Conservation (phyloP, 73 alveolate species). For the Durusdinium trenchii region DNA sequence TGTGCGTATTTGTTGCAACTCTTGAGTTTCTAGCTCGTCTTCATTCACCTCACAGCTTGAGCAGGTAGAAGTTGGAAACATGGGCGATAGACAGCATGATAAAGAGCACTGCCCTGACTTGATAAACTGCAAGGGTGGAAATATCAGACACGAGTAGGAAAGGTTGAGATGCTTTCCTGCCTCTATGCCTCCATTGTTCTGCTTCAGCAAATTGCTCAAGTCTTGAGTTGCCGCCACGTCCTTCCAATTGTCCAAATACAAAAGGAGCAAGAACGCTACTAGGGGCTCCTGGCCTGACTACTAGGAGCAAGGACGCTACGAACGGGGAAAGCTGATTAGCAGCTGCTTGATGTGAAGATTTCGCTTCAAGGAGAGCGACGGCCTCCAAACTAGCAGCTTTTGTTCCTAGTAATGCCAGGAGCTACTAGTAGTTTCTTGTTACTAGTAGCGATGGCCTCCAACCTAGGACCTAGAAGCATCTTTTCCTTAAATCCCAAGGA, state of each 20-base stretch:
- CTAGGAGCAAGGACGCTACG: too few relatives aligned
- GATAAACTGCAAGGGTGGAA: too few relatives aligned
- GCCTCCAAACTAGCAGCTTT: too few relatives aligned
- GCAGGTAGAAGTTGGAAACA: neutral
- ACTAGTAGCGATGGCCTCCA: too few relatives aligned
- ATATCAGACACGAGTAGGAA: neutral
- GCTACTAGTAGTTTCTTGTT: too few relatives aligned
- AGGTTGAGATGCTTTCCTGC: neutral
- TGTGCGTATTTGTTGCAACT: conserved; percentile 49
- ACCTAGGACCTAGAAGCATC: too few relatives aligned
- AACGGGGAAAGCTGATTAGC: neutral
- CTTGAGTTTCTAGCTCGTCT: conserved; percentile 60
- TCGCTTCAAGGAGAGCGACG: too few relatives aligned
- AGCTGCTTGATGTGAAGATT: neutral
- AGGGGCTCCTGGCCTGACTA: too few relatives aligned
- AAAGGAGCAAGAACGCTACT: too few relatives aligned
- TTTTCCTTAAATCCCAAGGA: too few relatives aligned
- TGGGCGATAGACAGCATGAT: neutral
- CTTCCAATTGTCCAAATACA: neutral
- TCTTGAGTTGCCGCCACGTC: conserved; percentile 29
- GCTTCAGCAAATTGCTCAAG: conserved; percentile 53
- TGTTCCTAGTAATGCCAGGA: too few relatives aligned
- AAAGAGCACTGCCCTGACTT: too few relatives aligned
- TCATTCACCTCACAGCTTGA: conserved; percentile 13
- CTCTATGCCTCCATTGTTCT: conserved; percentile 61